Evolutionary conservation across 2,329 filamentous ascomycete genomes (phyloP).

Genomic region (Pseudodiploospora longispora): DNA sequence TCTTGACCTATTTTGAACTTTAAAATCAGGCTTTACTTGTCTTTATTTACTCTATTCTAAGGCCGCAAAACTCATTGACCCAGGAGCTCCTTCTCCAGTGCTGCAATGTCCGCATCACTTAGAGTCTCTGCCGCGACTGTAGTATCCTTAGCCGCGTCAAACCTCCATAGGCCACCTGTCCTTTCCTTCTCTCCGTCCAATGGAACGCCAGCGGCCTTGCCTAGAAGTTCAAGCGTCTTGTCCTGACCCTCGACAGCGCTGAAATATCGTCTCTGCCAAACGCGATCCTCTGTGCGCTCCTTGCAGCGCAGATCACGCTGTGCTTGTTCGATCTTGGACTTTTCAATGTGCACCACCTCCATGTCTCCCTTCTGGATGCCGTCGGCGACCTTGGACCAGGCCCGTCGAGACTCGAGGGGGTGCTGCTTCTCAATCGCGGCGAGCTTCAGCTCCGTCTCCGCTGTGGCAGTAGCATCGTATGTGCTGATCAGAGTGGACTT

Average conservation of each 20-base stretch:
- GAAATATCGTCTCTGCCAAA: constrained; percentile 86
- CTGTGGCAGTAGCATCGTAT: constrained; percentile 50
- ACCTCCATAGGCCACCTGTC: constrained; percentile 54
- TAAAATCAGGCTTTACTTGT: too few species aligned
- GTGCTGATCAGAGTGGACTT: constrained; percentile 43
- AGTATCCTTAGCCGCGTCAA: constrained; percentile 40
- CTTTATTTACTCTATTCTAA: too few species aligned
- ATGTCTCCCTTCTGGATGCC: constrained; percentile 78
- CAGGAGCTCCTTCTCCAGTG: constrained; percentile 37
- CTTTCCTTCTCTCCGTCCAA: constrained; percentile 49
- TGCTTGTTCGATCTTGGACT: constrained; percentile 81
- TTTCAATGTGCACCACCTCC: constrained; percentile 69
- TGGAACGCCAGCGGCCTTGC: constrained; percentile 37
- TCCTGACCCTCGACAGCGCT: constrained; percentile 40
- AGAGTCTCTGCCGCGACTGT: constrained; percentile 29
- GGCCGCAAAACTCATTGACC: constrained; percentile 22
- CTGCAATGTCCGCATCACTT: constrained; percentile 30
- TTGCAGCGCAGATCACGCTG: constrained; percentile 67
- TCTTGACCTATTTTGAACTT: too few species aligned
- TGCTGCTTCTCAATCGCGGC: constrained; percentile 72
- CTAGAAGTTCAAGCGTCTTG: constrained; percentile 36
- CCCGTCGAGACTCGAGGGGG: constrained; percentile 76
- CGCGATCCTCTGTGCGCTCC: constrained; percentile 64
- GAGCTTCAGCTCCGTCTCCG: constrained; percentile 61
- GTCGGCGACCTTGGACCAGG: constrained; percentile 78